Evolutionary conservation across 805 yeast species (phyloP).

Genomic region (Saccharomycopsis selenospora): DNA sequence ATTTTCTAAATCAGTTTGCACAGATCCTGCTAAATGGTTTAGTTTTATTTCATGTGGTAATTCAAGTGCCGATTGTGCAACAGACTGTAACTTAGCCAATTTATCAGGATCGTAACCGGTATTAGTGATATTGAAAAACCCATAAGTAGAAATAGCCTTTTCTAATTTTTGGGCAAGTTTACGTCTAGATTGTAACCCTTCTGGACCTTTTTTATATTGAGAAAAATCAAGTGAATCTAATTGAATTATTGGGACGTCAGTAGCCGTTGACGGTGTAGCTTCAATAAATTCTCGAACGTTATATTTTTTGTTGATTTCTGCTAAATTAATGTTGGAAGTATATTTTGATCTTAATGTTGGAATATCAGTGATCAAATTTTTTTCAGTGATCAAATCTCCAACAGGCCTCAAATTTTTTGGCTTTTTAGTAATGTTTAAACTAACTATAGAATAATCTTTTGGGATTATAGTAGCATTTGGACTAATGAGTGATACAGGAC

Average conservation of each 20-base stretch:
- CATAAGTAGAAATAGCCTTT: constrained; percentile 34
- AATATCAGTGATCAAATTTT: constrained; percentile 5
- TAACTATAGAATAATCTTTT: background rate
- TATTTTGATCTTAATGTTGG: background rate
- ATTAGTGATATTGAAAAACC: constrained; percentile 30
- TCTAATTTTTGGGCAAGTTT: constrained; percentile 34
- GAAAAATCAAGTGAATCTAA: constrained; percentile 34
- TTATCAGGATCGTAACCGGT: constrained; percentile 24
- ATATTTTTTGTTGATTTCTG: constrained; percentile 4
- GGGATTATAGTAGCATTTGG: constrained; percentile 2
- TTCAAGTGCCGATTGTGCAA: constrained; percentile 25
- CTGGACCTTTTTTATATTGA: constrained; percentile 32
- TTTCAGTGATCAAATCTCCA: constrained; percentile 7
- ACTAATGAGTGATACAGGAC: too few species aligned
- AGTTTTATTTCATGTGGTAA: constrained; percentile 26
- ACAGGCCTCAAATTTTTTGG: constrained; percentile 4
- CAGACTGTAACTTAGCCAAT: constrained; percentile 31
- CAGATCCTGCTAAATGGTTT: constrained; percentile 27
- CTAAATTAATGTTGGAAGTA: background rate
- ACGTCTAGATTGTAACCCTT: constrained; percentile 28
- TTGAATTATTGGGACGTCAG: constrained; percentile 9
- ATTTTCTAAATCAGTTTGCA: constrained; percentile 26
- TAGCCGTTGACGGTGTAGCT: constrained; percentile 21
- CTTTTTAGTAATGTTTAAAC: constrained; percentile 4
- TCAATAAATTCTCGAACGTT: constrained; percentile 3